Conservation (phyloP, 306 rosid genomes). For the Acacia confusa region DNA sequence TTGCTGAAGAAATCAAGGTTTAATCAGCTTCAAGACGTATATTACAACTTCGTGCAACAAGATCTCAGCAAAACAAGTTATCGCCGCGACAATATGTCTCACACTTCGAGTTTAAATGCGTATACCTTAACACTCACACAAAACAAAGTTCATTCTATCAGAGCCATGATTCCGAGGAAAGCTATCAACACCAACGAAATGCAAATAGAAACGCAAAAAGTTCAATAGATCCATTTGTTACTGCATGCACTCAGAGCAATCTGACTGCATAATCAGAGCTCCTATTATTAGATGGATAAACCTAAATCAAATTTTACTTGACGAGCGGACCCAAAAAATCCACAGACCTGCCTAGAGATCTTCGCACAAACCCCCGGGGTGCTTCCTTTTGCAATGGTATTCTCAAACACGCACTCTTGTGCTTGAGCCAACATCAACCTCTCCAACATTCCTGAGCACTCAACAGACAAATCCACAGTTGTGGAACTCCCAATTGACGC, state of each 20-base stretch:
- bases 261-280: not conserved
- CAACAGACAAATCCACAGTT: conserved; percentile 81
- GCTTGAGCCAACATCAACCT: conserved; percentile 97
- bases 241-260: conserved; percentile 5
- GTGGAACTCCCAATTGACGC: conserved; percentile 76
- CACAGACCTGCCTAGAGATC: conserved; percentile 91
- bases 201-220: not conserved
- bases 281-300: not conserved
- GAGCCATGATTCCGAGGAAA: not conserved
- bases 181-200: not conserved
- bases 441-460: conserved; percentile 92
- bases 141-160: not conserved
- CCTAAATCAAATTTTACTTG: not conserved
- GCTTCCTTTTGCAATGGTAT: conserved; percentile 87
- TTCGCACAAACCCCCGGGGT: conserved; percentile 96
- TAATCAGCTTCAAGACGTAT: not conserved
- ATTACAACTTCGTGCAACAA: not conserved
- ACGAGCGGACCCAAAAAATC: not conserved
- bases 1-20: not conserved
- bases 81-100: not conserved
- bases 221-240: not conserved
- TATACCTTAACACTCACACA: not conserved
- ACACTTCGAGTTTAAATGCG: not conserved
- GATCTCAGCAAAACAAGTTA: not conserved
- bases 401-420: conserved; percentile 95